Base-by-base conservation (phyloP, 495 filamentous ascomycete species). In the Neurospora cerealis region DNA sequence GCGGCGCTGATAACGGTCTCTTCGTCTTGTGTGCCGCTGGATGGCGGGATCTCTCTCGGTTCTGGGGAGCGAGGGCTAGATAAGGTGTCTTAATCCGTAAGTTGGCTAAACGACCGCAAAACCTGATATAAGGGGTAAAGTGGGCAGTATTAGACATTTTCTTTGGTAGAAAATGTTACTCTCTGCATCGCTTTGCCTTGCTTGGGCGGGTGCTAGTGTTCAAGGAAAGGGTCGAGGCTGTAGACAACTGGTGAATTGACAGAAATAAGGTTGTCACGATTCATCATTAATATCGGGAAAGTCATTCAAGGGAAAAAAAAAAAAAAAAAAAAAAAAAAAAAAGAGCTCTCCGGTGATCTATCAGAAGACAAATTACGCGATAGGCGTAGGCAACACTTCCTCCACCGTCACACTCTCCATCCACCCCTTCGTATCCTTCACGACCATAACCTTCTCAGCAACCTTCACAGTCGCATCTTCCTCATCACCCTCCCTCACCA, bases 61-160 rank as follows among this genome's bases (percentile, higher is more conserved):
- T 28, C 5, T 28, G 48, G 9, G 8, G n/a, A 0, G 19, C n/a
- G 44, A 48, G 44, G n/a, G 19, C 7, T 9, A 24, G 44, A 4
- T 1, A 21, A 48, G 8, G 4, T 48, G 44, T 48, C 8, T 9
- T 21, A n/a, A 21, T 21, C 21, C 2, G n/a, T 7, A 48, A 48
- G n/a, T 24, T 21, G 2, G 3, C 0, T 10, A 3, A 10, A 21
- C 5, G n/a, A 11, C 9, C 2, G 2, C 2, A 7, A 0, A 17
- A 8, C 8, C 17, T 8, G 2, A 42, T 42, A 42, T 6, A 6
- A 19, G 41, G 17, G 2, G 0, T 46, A 19, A 21, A 19, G 19
- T 9, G 8, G 32, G 32, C 32, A 34, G 32, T 34, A 34, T 34
- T 3, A 34, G 32, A 34, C 32, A 34, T 34, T 34, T 34, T 34